phyloP scores from a whole-genome alignment of 306 rosid species.

The Rosa lucieae region DNA sequence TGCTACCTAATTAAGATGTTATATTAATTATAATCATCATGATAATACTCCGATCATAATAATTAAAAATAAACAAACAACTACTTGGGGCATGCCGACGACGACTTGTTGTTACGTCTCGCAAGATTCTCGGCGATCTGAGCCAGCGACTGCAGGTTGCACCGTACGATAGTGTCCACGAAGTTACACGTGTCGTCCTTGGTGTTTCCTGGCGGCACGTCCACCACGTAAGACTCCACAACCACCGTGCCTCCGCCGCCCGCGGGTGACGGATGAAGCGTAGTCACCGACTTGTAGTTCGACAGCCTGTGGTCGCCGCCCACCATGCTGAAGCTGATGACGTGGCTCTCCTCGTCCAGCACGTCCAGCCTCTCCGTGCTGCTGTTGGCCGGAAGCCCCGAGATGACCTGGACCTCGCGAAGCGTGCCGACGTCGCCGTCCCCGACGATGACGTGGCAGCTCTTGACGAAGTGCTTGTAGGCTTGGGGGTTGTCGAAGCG shows the following conservation, averaged over 20 bases:
- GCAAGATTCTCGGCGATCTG: conserved; percentile 64
- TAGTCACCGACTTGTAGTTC: conserved; percentile 82
- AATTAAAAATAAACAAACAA: not conserved
- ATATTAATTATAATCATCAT: not conserved
- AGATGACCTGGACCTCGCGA: conserved; percentile 75
- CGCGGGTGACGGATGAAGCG: conserved; percentile 53
- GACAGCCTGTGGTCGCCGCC: conserved; percentile 92
- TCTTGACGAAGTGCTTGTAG: conserved; percentile 88
- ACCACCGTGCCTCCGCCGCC: conserved; percentile 54
- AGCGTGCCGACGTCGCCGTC: conserved; percentile 86
- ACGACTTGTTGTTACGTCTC: conserved; percentile 20
- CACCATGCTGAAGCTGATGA: conserved; percentile 84
- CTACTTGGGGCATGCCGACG: not conserved
- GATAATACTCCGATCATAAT: not conserved
- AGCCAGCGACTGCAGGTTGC: conserved; percentile 91
- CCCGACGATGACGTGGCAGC: conserved; percentile 84
- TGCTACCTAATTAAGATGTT: not conserved
- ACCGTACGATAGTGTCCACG: conserved; percentile 83
- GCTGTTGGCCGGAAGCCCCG: conserved; percentile 84
- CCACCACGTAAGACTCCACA: conserved; percentile 93
- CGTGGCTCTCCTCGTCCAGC: conserved; percentile 89
- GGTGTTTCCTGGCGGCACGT: conserved; percentile 88
- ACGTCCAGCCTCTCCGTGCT: conserved; percentile 94
- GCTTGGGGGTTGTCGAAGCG: conserved; percentile 97
- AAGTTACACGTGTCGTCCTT: conserved; percentile 78